Evolutionary conservation across 768 basidiomycete species (phyloP).

Genomic region (Pleurotus tuber-regium): DNA sequence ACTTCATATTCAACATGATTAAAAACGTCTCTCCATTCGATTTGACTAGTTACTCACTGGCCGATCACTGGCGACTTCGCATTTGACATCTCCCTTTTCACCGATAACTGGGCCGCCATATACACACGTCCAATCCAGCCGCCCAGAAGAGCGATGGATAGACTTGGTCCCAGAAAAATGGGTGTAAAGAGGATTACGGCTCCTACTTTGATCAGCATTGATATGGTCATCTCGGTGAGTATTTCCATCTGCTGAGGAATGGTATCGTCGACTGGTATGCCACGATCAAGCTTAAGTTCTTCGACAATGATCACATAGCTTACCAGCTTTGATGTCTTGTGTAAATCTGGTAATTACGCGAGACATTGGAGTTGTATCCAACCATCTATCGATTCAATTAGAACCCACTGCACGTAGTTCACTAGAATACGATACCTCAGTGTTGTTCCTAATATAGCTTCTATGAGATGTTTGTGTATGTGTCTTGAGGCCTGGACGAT

Average conservation of each 20-base stretch:
- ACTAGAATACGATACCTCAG: constrained; percentile 45
- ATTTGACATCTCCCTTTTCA: constrained; percentile 47
- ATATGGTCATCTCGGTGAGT: constrained; percentile 26
- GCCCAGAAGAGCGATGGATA: constrained; percentile 40
- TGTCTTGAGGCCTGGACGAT: constrained; percentile 48
- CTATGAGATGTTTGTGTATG: constrained; percentile 51
- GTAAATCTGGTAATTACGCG: constrained; percentile 67
- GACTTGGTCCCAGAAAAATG: constrained; percentile 43
- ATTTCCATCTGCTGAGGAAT: constrained; percentile 27
- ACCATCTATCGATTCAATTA: constrained; percentile 34
- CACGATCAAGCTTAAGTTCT: constrained; percentile 30
- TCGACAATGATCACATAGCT: constrained; percentile 35
- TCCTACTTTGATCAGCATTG: constrained; percentile 38
- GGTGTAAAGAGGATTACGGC: constrained; percentile 45
- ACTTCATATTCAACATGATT: constrained; percentile 18
- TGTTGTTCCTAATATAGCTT: constrained; percentile 57
- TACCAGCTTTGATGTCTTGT: constrained; percentile 53
- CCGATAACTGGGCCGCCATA: constrained; percentile 43
- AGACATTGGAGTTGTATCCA: constrained; percentile 42
- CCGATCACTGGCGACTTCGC: constrained; percentile 30
- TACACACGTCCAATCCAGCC: constrained; percentile 41
- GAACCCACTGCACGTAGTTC: too few species aligned
- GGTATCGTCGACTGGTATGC: constrained; percentile 49
- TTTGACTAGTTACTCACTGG: constrained; percentile 38
- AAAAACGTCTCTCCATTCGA: constrained; percentile 19